Conservation (phyloP, 306 rosid genomes). For the Cicer bijugum region DNA sequence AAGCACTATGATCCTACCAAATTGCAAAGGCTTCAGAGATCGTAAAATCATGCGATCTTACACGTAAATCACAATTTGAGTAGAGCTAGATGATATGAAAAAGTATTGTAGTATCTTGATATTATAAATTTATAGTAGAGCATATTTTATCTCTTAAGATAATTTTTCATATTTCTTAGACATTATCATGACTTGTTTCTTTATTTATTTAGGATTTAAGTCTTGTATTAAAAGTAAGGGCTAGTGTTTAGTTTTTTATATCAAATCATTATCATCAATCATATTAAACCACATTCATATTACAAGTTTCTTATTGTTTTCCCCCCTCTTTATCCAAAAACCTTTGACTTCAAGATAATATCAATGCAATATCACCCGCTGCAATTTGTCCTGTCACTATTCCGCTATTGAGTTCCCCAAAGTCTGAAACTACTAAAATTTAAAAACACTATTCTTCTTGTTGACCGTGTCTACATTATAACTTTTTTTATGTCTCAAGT, state of each 20-base stretch:
- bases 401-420: background rate
- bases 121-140: background rate
- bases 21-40: background rate
- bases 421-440: background rate
- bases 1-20: background rate
- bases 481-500: background rate
- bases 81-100: background rate
- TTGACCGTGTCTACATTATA: background rate
- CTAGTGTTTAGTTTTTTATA: background rate
- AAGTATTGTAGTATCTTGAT: background rate
- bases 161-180: background rate
- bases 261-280: constrained; percentile 8
- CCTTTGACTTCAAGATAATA: background rate
- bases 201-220: constrained; percentile 9
- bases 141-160: background rate
- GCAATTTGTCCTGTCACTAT: background rate
- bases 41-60: background rate
- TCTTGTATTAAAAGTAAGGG: background rate
- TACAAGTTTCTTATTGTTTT: background rate
- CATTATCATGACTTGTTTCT: background rate
- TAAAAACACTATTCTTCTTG: background rate
- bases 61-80: background rate
- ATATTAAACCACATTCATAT: background rate
- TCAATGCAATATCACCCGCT: background rate
- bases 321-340: background rate